phyloP scores from a whole-genome alignment of 225 moss, liverwort and hornwort species.

The Neckera pumila region DNA sequence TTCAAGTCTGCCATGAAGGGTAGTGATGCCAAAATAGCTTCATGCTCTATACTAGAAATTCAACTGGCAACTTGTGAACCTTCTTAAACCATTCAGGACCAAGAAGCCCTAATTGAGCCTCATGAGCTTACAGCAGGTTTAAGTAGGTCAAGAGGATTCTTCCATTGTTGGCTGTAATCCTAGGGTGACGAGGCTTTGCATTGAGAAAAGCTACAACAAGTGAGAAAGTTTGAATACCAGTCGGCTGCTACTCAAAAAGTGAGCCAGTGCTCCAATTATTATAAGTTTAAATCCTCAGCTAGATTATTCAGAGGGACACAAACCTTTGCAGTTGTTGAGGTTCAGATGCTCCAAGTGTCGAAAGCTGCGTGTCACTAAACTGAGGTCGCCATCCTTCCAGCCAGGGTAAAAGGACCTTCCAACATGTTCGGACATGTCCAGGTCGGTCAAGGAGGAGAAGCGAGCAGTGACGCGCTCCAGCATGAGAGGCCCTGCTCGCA shows the following conservation, averaged over 20 bases:
- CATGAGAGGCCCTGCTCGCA: conserved; percentile 27
- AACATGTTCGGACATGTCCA: conserved; percentile 24
- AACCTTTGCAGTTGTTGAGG: conserved; percentile 23
- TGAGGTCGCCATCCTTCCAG: conserved; percentile 26
- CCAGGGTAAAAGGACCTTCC: conserved; percentile 16
- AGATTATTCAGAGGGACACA: not conserved
- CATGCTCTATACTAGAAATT: not conserved
- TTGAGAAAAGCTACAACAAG: not conserved
- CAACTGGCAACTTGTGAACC: not conserved
- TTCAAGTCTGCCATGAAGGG: not conserved
- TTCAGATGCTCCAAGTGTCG: conserved; percentile 10
- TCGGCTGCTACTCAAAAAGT: not conserved
- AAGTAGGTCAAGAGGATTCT: not conserved
- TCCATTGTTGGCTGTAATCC: not conserved
- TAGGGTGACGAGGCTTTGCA: not conserved
- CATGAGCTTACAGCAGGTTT: not conserved
- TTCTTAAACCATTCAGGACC: not conserved
- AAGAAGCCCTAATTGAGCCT: not conserved
- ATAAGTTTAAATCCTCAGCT: not conserved
- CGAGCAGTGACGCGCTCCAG: conserved; percentile 22
- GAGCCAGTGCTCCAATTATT: not conserved
- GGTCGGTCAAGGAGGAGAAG: conserved; percentile 19
- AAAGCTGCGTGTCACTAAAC: conserved; percentile 15
- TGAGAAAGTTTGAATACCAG: not conserved
- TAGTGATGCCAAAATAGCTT: not conserved